A percentile compares a stretch with the other conserved stretches of the same genome.
Conservation (phyloP, 768 basidiomycete genomes). For the Mrakia blollopis region DNA sequence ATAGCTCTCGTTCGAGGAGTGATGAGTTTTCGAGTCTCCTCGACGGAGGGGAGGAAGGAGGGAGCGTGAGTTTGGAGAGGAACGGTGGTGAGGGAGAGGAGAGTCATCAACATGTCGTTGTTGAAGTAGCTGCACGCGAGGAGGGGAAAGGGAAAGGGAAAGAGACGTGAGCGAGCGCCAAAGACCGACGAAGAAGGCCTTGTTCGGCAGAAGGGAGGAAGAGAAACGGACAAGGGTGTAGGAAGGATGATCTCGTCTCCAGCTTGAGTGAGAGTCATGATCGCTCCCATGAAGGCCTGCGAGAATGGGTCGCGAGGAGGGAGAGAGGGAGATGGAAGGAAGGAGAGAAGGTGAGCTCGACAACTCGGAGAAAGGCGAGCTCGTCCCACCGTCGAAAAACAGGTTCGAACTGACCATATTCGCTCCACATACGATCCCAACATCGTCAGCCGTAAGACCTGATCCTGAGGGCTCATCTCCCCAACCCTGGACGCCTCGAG, state of each 20-base stretch:
- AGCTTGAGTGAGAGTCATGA: conserved; percentile 34
- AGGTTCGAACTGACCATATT: conserved; percentile 18
- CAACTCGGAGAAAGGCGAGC: conserved; percentile 62
- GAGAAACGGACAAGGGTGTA: conserved; percentile 30
- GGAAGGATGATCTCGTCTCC: conserved; percentile 39
- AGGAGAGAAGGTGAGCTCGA: conserved; percentile 55
- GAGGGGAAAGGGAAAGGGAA: conserved; percentile 22
- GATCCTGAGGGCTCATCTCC: conserved; percentile 35
- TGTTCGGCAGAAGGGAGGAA: background rate
- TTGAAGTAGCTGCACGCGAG: conserved; percentile 48
- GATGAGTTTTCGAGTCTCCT: conserved; percentile 53
- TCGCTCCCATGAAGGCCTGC: conserved; percentile 37
- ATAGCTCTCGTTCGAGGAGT: conserved; percentile 59
- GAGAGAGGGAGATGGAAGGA: conserved; percentile 56
- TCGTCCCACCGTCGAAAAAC: too few species aligned
- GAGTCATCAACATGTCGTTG: conserved; percentile 57
- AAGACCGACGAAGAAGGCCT: background rate
- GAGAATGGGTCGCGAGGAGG: conserved; percentile 66
- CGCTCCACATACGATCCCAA: conserved; percentile 28
- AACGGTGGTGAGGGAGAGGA: conserved; percentile 59
- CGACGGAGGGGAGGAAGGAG: conserved; percentile 57
- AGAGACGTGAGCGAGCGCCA: conserved; percentile 8
- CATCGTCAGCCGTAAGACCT: conserved; percentile 54
- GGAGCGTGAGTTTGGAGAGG: conserved; percentile 50
- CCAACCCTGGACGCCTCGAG: conserved; percentile 33